These are phyloP conservation scores for Dioszegia hungarica DNA, from an alignment of 768 basidiomycete species.

Conservation along the genomic window DNA sequence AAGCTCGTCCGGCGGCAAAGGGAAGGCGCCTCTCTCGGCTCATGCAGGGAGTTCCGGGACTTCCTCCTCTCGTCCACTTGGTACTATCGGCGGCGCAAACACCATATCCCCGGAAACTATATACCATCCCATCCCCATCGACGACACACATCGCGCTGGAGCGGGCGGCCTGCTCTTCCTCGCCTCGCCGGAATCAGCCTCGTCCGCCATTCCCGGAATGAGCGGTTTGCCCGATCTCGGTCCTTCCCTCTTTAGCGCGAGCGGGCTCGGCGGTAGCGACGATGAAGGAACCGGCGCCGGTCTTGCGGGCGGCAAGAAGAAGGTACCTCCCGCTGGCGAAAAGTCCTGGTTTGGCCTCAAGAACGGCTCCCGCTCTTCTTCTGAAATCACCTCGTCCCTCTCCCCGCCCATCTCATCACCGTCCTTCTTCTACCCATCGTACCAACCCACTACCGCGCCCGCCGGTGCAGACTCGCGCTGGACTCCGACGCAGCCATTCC, in stretches of 20 bases:
- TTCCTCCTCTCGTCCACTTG: neutral
- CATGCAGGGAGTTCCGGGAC: no score
- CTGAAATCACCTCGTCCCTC: constrained; percentile 19
- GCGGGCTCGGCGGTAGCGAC: neutral
- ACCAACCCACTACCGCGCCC: neutral
- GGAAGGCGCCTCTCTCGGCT: no score
- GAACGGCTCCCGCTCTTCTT: constrained; percentile 10
- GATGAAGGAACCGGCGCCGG: neutral
- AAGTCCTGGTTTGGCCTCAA: constrained; percentile 47
- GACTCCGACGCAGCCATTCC: constrained; percentile 57
- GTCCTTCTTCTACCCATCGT: neutral
- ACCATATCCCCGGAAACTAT: constrained; percentile 8
- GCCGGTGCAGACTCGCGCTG: constrained; percentile 27
- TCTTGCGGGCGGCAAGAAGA: constrained; percentile 3
- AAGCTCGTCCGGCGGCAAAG: neutral
- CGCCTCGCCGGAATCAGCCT: neutral
- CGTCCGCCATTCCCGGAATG: constrained; percentile 4
- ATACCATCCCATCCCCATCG: constrained; percentile 64
- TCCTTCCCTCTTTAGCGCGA: constrained; percentile 13
- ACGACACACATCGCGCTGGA: constrained; percentile 71
- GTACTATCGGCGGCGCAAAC: no score
- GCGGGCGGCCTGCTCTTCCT: constrained; percentile 54
- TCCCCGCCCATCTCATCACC: neutral
- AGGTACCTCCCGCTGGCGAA: constrained; percentile 28
- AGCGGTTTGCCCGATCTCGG: constrained; percentile 42